phyloP scores from a whole-genome alignment of 108 stramenopile genomes.

The Nitzschia sp. region DNA sequence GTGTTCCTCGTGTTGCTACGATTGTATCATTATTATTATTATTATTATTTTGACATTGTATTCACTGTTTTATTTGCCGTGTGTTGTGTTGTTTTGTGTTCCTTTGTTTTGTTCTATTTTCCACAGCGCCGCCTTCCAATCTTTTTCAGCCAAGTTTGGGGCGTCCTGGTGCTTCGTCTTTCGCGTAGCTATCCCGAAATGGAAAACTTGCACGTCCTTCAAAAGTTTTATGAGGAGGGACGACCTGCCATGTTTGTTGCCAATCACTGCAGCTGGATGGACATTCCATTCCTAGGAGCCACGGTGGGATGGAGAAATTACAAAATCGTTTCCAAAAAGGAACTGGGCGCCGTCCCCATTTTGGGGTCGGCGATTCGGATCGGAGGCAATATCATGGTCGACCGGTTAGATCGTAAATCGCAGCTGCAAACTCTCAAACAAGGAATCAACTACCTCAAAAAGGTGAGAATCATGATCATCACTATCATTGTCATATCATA shows the following conservation, averaged over 20 bases:
- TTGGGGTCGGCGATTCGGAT: slow-evolving; percentile 72
- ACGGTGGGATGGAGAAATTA: slow-evolving; percentile 91
- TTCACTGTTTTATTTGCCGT: not conserved
- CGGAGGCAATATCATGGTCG: slow-evolving; percentile 78
- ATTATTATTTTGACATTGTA: too few species aligned
- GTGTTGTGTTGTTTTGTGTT: not conserved
- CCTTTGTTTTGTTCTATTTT: not conserved
- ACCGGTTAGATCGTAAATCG: slow-evolving; percentile 68
- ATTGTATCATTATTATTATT: too few species aligned
- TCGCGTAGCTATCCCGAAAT: slow-evolving; percentile 64
- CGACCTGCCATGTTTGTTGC: slow-evolving; percentile 87
- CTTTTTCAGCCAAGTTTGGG: slow-evolving; percentile 83
- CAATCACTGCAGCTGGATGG: slow-evolving; percentile 92
- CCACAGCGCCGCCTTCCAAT: slow-evolving; percentile 51
- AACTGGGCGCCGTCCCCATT: slow-evolving; percentile 83
- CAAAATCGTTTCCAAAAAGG: slow-evolving; percentile 88
- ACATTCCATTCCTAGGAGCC: slow-evolving; percentile 84
- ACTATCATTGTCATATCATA: not conserved
- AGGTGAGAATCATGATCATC: too few species aligned
- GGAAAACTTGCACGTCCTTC: slow-evolving; percentile 53
- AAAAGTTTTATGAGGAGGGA: slow-evolving; percentile 59
- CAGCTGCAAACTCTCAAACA: slow-evolving; percentile 76
- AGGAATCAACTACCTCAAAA: slow-evolving; percentile 77
- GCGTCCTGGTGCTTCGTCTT: slow-evolving; percentile 59
- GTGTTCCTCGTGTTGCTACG: not conserved